phyloP scores from a whole-genome alignment of 768 basidiomycete species.

The Leccinum obscurum region DNA sequence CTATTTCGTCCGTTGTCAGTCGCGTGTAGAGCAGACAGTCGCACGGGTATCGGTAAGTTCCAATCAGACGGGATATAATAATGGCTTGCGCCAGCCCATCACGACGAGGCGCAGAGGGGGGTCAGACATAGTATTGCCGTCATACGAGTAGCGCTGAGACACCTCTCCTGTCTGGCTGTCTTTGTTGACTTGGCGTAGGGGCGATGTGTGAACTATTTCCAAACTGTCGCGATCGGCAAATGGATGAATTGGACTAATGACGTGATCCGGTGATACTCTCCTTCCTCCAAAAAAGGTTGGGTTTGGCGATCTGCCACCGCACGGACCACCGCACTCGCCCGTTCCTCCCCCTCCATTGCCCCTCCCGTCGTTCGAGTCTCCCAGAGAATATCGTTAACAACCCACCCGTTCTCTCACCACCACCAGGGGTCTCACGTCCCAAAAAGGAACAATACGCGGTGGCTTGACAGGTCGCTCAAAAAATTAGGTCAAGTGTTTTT shows the following conservation, averaged over 20 bases:
- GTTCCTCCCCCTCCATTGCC: neutral
- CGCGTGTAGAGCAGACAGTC: neutral
- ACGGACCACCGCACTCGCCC: constrained; percentile 23
- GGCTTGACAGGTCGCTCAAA: constrained; percentile 15
- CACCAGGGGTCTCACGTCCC: constrained; percentile 6
- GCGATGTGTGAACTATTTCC: constrained; percentile 14
- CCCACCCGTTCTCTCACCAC: constrained; percentile 3
- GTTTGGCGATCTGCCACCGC: constrained; percentile 30
- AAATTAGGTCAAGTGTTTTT: constrained; percentile 38
- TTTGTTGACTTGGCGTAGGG: constrained; percentile 1
- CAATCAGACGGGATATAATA: constrained; percentile 9
- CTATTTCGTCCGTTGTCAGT: constrained; percentile 19
- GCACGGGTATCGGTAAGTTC: neutral
- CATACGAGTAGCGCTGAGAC: neutral
- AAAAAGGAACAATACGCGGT: constrained; percentile 4
- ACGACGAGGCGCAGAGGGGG: neutral
- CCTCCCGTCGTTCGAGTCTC: neutral
- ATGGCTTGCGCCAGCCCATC: neutral
- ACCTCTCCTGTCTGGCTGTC: constrained; percentile 1
- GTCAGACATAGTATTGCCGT: neutral
- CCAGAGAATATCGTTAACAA: neutral
- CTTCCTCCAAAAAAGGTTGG: constrained; percentile 14
- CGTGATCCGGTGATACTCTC: constrained; percentile 33
- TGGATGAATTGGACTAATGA: constrained; percentile 30
- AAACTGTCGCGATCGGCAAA: constrained; percentile 32